phyloP scores from a whole-genome alignment of 1,139 yeast species.

The Saccharomycopsis hybrid region DNA sequence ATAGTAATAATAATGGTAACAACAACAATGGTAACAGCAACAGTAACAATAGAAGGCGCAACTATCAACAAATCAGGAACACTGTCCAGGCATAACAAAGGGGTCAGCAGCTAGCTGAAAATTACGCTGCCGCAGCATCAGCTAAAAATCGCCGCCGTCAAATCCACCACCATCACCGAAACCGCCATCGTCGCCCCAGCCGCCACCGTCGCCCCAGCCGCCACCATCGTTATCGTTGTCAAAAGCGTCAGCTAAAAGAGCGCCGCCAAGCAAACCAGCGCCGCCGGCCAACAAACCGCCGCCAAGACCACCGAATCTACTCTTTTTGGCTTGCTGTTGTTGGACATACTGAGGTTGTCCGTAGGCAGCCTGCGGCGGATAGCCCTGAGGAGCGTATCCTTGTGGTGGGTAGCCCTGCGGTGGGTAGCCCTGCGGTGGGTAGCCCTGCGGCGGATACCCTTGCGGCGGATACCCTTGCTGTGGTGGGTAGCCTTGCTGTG shows the following conservation, averaged over 20 bases:
- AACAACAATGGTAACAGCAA: too few relatives aligned
- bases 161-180: constrained; percentile 26
- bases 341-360: too few relatives aligned
- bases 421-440: constrained; percentile 21
- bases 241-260: constrained; percentile 46
- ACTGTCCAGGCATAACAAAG: too few relatives aligned
- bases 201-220: constrained; percentile 10
- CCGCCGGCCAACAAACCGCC: constrained; percentile 58
- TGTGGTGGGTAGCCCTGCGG: constrained; percentile 22
- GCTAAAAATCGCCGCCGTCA: constrained; percentile 23
- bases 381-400: constrained; percentile 11
- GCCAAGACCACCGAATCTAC: constrained; percentile 25
- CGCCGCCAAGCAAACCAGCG: constrained; percentile 75
- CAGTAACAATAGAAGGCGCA: too few relatives aligned
- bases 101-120: too few relatives aligned
- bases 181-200: constrained; percentile 25
- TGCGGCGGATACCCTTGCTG: constrained; percentile 20
- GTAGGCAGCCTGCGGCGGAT: constrained; percentile 11
- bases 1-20: too few relatives aligned
- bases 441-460: constrained; percentile 22
- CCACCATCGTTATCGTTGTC: constrained; percentile 16
- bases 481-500: constrained; percentile 21
- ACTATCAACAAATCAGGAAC: too few relatives aligned
- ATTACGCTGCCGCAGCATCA: too few relatives aligned
- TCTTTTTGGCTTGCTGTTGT: constrained; percentile 22